These are phyloP conservation scores for Onygenales sp. DNA, from an alignment of 2,329 filamentous ascomycete genomes.

Conservation along the genomic window DNA sequence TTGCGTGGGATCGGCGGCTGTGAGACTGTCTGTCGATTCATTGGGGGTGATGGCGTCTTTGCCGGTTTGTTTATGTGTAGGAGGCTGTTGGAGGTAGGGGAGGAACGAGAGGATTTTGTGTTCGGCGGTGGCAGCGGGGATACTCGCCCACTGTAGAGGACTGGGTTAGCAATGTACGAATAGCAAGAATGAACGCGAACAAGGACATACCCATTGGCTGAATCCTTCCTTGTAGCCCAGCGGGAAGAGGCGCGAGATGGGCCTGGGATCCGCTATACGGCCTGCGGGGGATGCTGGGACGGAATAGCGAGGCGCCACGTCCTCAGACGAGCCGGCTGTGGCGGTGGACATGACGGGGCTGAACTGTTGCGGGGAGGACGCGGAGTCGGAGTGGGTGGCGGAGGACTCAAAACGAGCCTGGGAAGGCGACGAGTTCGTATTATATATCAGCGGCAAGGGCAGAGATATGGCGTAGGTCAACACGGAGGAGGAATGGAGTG, in stretches of 20 bases:
- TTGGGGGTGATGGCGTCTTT: constrained; percentile 13
- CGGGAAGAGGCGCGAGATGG: constrained; percentile 56
- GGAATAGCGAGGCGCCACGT: constrained; percentile 15
- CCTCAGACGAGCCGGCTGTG: constrained; percentile 17
- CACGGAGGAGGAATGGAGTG: constrained; percentile 10
- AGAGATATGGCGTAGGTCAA: neutral
- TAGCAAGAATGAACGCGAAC: constrained; percentile 7
- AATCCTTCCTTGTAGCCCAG: constrained; percentile 86
- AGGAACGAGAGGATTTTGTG: constrained; percentile 79
- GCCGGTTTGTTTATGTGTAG: constrained; percentile 56
- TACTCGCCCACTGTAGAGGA: constrained; percentile 61
- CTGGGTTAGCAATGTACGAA: neutral
- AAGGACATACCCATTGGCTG: constrained; percentile 58
- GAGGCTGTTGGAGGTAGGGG: constrained; percentile 67
- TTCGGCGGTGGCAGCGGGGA: constrained; percentile 77
- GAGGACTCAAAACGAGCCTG: constrained; percentile 10
- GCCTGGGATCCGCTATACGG: constrained; percentile 25
- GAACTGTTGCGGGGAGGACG: constrained; percentile 3
- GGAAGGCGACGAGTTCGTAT: constrained; percentile 1
- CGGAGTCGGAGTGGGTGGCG: constrained; percentile 5
- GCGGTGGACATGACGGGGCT: constrained; percentile 8
- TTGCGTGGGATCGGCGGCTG: constrained; percentile 27
- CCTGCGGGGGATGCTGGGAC: constrained; percentile 13
- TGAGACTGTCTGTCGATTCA: constrained; percentile 19
- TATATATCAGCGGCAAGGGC: neutral